Evolutionary conservation across 345 rosid species (phyloP).

Genomic region (Hevea brasiliensis): DNA sequence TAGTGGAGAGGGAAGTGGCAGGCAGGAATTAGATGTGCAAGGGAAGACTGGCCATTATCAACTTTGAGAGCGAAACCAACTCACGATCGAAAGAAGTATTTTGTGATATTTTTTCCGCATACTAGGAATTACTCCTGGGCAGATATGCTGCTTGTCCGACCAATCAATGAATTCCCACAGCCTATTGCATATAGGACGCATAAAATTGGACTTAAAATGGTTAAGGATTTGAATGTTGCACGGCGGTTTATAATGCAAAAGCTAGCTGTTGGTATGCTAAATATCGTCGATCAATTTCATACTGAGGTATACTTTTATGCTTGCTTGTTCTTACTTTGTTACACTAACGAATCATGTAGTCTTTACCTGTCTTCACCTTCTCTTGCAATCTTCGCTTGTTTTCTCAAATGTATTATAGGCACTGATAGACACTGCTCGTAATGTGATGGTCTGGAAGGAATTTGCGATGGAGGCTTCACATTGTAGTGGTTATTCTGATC

Average conservation of each 20-base stretch:
- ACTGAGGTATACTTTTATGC: slow-evolving; percentile 47
- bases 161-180: slow-evolving; percentile 76
- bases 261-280: slow-evolving; percentile 83
- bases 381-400: slow-evolving; percentile 19
- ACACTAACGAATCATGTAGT: neutral
- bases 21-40: slow-evolving; percentile 91
- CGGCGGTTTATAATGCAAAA: slow-evolving; percentile 80
- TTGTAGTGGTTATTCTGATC: slow-evolving; percentile 71
- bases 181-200: slow-evolving; percentile 84
- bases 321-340: slow-evolving; percentile 3
- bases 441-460: slow-evolving; percentile 83
- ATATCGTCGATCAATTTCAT: slow-evolving; percentile 83
- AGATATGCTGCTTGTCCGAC: slow-evolving; percentile 78
- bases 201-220: slow-evolving; percentile 75
- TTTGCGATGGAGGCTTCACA: slow-evolving; percentile 86
- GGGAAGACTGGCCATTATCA: slow-evolving; percentile 90
- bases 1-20: slow-evolving; percentile 99
- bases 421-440: slow-evolving; percentile 66
- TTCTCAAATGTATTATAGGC: slow-evolving; percentile 51
- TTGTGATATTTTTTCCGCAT: slow-evolving; percentile 87
- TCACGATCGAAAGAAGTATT: slow-evolving; percentile 88
- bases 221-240: slow-evolving; percentile 77
- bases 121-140: slow-evolving; percentile 98
- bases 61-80: slow-evolving; percentile 94
- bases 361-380: slow-evolving; percentile 3